Conservation (phyloP, 2,329 filamentous ascomycete genomes). For the Xylariaceae sp. region DNA sequence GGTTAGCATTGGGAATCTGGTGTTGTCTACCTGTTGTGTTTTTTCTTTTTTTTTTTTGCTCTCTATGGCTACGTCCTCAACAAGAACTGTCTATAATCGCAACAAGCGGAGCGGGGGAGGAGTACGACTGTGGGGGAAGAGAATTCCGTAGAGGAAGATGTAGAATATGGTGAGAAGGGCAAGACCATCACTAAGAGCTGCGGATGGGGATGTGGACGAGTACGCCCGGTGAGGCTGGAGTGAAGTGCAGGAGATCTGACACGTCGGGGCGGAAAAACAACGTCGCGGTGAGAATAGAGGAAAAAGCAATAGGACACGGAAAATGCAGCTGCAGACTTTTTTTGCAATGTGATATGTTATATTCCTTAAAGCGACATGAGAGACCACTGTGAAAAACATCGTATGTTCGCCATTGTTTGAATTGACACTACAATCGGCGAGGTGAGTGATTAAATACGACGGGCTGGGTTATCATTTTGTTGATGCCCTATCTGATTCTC, state of each 20-base stretch:
- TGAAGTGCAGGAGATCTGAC: conserved; percentile 18
- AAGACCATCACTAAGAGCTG: conserved; percentile 3
- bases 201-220: too few species aligned
- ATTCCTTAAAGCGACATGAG: too few species aligned
- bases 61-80: conserved; percentile 23
- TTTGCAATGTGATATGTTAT: too few species aligned
- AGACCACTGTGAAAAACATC: too few species aligned
- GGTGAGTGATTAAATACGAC: too few species aligned
- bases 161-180: conserved; percentile 15
- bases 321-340: too few species aligned
- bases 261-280: conserved; percentile 17
- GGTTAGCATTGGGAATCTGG: conserved; percentile 31
- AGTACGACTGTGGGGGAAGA: conserved; percentile 6
- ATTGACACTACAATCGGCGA: too few species aligned
- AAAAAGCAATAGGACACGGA: conserved; percentile 23
- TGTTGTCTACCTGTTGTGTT: conserved; percentile 9
- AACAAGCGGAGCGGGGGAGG: conserved; percentile 2
- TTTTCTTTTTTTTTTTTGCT: conserved; percentile 20
- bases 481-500: too few species aligned
- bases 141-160: conserved; percentile 16
- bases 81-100: conserved; percentile 29
- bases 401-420: too few species aligned
- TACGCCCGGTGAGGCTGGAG: conserved; percentile 17
- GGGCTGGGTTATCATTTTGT: too few species aligned
- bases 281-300: conserved; percentile 20